Evolutionary conservation across 768 basidiomycete species (phyloP).

Genomic region (Hirschioporus abietinus): DNA sequence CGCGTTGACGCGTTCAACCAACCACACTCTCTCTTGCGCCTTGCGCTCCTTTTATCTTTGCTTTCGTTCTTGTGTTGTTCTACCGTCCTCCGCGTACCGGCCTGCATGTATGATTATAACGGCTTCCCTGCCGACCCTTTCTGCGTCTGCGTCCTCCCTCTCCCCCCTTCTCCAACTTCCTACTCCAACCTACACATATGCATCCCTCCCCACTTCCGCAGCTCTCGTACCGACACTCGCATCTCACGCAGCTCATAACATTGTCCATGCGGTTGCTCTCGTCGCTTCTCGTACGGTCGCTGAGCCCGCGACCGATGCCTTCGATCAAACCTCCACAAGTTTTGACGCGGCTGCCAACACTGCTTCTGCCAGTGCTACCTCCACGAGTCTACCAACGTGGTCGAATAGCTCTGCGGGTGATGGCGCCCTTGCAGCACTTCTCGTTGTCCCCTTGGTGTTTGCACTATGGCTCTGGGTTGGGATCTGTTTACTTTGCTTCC

Average conservation of each 20-base stretch:
- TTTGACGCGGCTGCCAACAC: conserved; percentile 28
- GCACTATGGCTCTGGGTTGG: conserved; percentile 67
- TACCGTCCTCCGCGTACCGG: neutral
- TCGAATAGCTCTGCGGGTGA: conserved; percentile 35
- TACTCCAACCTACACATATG: neutral
- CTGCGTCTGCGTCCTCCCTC: neutral
- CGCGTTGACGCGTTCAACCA: neutral
- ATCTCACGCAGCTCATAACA: neutral
- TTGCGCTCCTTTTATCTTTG: neutral
- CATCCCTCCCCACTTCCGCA: neutral
- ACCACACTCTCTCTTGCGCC: neutral
- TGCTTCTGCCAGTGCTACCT: conserved; percentile 19
- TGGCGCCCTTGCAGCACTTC: conserved; percentile 48
- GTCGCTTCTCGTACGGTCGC: conserved; percentile 16
- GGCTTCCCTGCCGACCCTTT: neutral
- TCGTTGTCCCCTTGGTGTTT: conserved; percentile 61
- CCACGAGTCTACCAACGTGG: conserved; percentile 23
- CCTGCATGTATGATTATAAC: neutral
- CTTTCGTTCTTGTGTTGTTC: neutral
- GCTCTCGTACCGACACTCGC: neutral
- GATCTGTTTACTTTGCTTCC: conserved; percentile 14
- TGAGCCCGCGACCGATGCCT: conserved; percentile 19
- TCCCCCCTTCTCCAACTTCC: neutral
- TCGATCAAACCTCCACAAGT: conserved; percentile 6
- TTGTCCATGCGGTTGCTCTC: neutral